A percentile compares a stretch with the other conserved stretches of the same genome.
These are phyloP conservation scores for Anthoceros angustus DNA, from an alignment of 225 moss, liverwort and hornwort species.

Conservation along the genomic window DNA sequence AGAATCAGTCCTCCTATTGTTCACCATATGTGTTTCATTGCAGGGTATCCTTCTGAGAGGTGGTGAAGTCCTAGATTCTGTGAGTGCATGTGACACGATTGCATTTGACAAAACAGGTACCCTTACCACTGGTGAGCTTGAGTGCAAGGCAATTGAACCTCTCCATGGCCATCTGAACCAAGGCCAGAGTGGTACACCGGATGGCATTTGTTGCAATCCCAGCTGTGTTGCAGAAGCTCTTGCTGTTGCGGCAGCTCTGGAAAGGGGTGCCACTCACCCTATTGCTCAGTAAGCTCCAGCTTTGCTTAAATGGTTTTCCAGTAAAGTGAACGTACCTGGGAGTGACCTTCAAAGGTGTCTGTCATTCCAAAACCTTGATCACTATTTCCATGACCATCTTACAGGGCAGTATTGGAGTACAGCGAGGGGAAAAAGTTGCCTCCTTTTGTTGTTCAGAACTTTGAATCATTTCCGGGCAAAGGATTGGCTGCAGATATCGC, in stretches of 20 bases:
- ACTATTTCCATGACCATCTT: not conserved
- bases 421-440: constrained; percentile 72
- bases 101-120: constrained; percentile 99
- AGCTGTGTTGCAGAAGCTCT: constrained; percentile 88
- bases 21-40: constrained; percentile 1
- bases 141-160: constrained; percentile 92
- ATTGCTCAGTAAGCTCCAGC: constrained; percentile 51
- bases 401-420: constrained; percentile 86
- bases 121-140: constrained; percentile 82
- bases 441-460: constrained; percentile 53
- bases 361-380: not conserved
- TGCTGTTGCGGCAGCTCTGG: constrained; percentile 98
- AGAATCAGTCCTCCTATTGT: no score
- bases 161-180: constrained; percentile 50
- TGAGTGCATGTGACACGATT: constrained; percentile 74
- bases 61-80: constrained; percentile 84
- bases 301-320: not conserved
- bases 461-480: constrained; percentile 74
- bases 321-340: not conserved
- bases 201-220: constrained; percentile 57
- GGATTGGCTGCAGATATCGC: constrained; percentile 66
- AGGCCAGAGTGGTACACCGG: constrained; percentile 8
- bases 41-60: constrained; percentile 99
- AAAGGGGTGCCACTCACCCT: constrained; percentile 93
- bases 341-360: not conserved